Evolutionary conservation across 441 rosid species (phyloP).

Genomic region (Bruguiera hainesii): DNA sequence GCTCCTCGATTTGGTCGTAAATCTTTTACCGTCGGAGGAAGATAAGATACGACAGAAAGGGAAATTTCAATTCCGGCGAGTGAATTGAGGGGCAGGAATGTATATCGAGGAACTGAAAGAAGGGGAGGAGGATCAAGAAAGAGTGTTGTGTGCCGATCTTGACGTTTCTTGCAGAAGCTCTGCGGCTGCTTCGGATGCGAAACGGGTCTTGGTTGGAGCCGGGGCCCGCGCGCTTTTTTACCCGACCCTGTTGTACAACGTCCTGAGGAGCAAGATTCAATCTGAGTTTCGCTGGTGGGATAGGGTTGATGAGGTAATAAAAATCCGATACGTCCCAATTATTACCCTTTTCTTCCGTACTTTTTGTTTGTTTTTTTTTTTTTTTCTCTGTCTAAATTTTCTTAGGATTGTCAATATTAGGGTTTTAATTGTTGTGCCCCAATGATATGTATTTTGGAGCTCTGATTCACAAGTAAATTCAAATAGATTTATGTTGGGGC

Average conservation of each 20-base stretch:
- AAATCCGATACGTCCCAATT: slow-evolving; percentile 23
- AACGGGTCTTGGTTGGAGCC: slow-evolving; percentile 53
- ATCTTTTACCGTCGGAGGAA: no score
- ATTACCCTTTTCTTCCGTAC: neutral
- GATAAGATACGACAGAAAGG: no score
- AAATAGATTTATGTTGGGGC: no score
- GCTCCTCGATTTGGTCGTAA: no score
- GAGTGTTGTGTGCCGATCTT: slow-evolving; percentile 15
- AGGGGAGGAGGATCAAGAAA: slow-evolving; percentile 22
- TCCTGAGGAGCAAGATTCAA: slow-evolving; percentile 60
- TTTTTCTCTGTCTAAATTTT: slow-evolving; percentile 22
- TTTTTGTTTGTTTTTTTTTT: neutral
- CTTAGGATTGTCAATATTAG: neutral
- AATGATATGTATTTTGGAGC: no score
- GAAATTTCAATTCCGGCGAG: neutral
- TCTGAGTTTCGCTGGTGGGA: slow-evolving; percentile 80
- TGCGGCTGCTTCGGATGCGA: slow-evolving; percentile 37
- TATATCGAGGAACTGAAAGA: slow-evolving; percentile 46
- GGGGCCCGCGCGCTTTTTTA: slow-evolving; percentile 65
- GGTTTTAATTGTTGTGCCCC: no score
- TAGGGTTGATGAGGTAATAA: slow-evolving; percentile 52
- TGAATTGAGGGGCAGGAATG: slow-evolving; percentile 24
- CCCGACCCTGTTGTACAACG: slow-evolving; percentile 58
- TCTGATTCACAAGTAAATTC: no score
- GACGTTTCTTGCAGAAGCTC: slow-evolving; percentile 12